Conservation (phyloP, 2,329 filamentous ascomycete species). For the Phialophora tarda region DNA sequence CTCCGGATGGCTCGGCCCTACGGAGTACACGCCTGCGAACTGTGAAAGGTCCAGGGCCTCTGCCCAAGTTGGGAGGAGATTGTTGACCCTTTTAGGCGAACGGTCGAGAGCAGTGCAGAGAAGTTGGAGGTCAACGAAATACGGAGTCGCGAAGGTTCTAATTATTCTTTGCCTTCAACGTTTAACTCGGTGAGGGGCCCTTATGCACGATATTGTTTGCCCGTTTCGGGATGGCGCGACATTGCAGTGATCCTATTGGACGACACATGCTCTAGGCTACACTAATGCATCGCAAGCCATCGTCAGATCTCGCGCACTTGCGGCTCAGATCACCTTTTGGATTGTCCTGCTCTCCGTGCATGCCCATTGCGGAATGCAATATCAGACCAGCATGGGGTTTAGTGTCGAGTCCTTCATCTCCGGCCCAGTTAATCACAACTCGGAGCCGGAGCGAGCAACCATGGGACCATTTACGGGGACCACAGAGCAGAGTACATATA, state of each 20-base stretch:
- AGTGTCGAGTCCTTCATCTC: not conserved
- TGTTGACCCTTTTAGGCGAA: conserved; percentile 1
- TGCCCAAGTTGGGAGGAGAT: not conserved
- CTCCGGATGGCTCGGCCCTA: no score
- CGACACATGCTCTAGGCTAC: not conserved
- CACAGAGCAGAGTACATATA: not conserved
- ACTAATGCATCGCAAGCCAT: no score
- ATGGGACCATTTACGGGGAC: not conserved
- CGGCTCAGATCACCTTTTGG: no score
- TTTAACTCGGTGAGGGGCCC: not conserved
- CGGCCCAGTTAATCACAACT: conserved; percentile 1
- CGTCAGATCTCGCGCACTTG: no score
- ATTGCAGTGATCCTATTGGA: no score
- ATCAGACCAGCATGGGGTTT: not conserved
- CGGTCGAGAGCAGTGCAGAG: not conserved
- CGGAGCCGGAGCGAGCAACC: conserved; percentile 1
- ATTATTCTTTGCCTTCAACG: no score
- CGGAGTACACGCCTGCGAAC: no score
- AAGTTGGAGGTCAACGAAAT: not conserved
- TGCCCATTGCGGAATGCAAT: conserved; percentile 3
- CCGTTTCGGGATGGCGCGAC: no score
- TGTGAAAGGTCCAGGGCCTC: not conserved
- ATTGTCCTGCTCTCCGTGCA: not conserved
- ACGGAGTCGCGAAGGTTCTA: no score
- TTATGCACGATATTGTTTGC: conserved; percentile 14